phyloP scores from a whole-genome alignment of 345 rosid genomes.

The Eucalyptus victrix region DNA sequence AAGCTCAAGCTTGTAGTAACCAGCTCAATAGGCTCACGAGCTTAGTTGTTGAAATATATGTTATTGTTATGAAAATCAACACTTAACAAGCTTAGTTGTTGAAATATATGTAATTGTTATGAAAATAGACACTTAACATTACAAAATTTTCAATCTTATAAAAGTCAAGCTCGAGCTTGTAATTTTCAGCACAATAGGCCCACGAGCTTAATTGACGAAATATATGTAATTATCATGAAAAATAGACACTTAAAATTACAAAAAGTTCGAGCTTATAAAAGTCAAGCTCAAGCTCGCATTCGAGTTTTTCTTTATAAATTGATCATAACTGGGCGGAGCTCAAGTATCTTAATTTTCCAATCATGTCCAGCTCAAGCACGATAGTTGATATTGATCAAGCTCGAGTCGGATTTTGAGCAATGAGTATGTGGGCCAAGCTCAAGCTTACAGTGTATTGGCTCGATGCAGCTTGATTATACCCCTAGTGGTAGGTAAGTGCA shows the following conservation, averaged over 20 bases:
- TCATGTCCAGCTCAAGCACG: neutral
- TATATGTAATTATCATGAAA: neutral
- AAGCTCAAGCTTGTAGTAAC: neutral
- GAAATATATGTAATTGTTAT: neutral
- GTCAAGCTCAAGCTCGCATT: too few relatives aligned
- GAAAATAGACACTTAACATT: too few relatives aligned
- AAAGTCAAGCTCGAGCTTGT: neutral
- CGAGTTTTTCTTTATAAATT: neutral
- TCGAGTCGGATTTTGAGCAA: neutral
- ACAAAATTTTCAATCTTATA: neutral
- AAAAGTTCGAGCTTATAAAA: accelerated
- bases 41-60: neutral
- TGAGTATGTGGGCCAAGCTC: neutral
- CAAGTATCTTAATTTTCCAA: neutral
- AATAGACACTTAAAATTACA: neutral
- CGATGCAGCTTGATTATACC: neutral
- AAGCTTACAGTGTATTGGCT: neutral
- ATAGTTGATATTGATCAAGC: neutral
- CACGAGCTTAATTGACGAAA: neutral
- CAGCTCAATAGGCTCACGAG: neutral
- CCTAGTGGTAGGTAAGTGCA: neutral
- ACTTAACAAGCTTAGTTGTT: neutral
- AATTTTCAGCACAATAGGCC: neutral
- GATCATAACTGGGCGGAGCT: accelerated
- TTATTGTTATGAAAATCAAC: neutral